phyloP scores from a whole-genome alignment of 768 basidiomycete species.

The Floccularia luteovirens region DNA sequence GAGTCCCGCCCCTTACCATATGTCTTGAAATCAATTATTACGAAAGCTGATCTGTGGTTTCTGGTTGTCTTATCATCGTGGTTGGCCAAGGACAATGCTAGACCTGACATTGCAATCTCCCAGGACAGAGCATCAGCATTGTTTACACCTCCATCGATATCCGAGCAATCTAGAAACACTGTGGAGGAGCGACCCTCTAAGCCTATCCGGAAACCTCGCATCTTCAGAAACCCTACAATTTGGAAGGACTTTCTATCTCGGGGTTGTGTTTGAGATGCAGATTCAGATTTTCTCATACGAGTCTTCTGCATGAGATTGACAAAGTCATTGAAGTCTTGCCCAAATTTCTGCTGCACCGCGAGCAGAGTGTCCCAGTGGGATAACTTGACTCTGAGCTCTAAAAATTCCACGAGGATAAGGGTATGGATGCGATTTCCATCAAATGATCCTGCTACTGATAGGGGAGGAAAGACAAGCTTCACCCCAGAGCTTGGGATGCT shows the following conservation, averaged over 20 bases:
- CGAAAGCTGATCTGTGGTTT: slow-evolving; percentile 71
- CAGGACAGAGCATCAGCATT: slow-evolving; percentile 44
- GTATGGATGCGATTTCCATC: slow-evolving; percentile 42
- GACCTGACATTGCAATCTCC: slow-evolving; percentile 64
- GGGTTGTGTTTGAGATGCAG: background rate
- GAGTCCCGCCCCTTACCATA: slow-evolving; percentile 21
- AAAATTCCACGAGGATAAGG: slow-evolving; percentile 56
- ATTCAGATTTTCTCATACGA: slow-evolving; percentile 19
- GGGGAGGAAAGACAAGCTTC: slow-evolving; percentile 57
- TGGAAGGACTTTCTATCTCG: slow-evolving; percentile 14
- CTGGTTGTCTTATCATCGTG: slow-evolving; percentile 41
- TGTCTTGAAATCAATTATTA: slow-evolving; percentile 67
- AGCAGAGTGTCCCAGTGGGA: slow-evolving; percentile 80
- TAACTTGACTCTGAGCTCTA: slow-evolving; percentile 71
- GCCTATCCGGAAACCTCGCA: slow-evolving; percentile 77
- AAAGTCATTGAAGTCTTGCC: slow-evolving; percentile 82
- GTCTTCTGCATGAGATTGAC: slow-evolving; percentile 59
- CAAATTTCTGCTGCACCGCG: slow-evolving; percentile 83
- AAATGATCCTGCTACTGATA: slow-evolving; percentile 54
- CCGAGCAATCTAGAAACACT: slow-evolving; percentile 67
- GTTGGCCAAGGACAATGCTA: slow-evolving; percentile 81
- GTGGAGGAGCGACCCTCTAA: slow-evolving; percentile 69
- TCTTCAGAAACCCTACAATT: slow-evolving; percentile 50
- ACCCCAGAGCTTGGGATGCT: slow-evolving; percentile 38
- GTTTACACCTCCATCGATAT: slow-evolving; percentile 56